Evolutionary conservation across 2,329 filamentous ascomycete species (phyloP), one percentile per base, ranked within the genome.

Genomic region (Colletotrichum gloeosporioides): DNA sequence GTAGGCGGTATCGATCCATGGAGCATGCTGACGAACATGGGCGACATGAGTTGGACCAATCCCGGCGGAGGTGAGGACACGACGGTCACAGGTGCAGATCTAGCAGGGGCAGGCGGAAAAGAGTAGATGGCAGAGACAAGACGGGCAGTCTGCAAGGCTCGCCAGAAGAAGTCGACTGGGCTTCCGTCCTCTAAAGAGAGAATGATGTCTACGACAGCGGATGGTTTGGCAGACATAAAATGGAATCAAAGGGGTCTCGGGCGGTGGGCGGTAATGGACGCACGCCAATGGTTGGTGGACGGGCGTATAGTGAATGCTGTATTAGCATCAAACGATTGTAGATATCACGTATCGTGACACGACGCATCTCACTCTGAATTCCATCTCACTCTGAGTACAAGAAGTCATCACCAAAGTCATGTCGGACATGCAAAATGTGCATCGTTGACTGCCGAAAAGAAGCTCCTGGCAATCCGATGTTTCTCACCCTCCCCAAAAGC

Each of bases 1-100:
- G 76, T 74, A 7, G 65, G 62, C 22, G 76, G 59, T 9, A 66
- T 77, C 8, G 69, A 77, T 22, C 76, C 76, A 59, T 77, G 76
- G 73, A 66, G 62, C 9, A 62, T 72, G 69, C n/a, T 77, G 53
- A 74, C 64, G 10, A 69, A 49, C 15, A 61, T 68, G 68, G 57
- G 71, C 13, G 73, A 77, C 9, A 53, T 76, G 69, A 63, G 25
- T 10, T 77, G 76, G 76, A 55, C 49, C 27, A 62, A 64, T 12
- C 12, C 31, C n/a, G 16, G 71, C 34, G 34, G 64, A 53, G 34
- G 32, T 27, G 65, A 67, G 31, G 31, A 53, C 44, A 53, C n/a
- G 15, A 32, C 61, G 5, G 12, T 36, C 15, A 62, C 22, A 5
- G 44, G 49, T 9, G 59, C 25, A 22, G 59, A 39, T 29, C 7